Conservation (phyloP, 2,329 filamentous ascomycete species). For the Bipolaris zeicola region DNA sequence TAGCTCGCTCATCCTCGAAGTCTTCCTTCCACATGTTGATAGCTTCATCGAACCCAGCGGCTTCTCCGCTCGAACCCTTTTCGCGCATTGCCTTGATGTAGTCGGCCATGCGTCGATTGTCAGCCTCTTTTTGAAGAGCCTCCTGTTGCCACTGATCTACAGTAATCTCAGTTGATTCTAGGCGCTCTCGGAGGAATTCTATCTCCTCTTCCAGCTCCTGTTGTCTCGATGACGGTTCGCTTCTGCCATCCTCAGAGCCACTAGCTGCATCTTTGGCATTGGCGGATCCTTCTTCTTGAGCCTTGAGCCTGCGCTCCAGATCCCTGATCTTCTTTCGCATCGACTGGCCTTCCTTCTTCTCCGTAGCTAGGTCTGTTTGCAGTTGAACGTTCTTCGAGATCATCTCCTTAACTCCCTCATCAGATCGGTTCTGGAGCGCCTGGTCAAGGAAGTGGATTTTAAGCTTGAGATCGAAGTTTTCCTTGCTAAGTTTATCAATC, state of each 20-base stretch:
- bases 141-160: conserved; percentile 84
- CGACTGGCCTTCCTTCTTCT: conserved; percentile 88
- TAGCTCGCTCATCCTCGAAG: conserved; percentile 86
- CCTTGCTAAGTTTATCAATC: conserved; percentile 93
- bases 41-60: conserved; percentile 48
- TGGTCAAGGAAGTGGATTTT: conserved; percentile 76
- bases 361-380: conserved; percentile 84
- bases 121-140: conserved; percentile 76
- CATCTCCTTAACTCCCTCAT: conserved; percentile 97
- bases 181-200: conserved; percentile 78
- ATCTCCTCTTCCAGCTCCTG: conserved; percentile 83
- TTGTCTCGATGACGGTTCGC: conserved; percentile 62
- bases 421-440: conserved; percentile 87
- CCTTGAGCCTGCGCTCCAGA: conserved; percentile 76
- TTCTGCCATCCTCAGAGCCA: conserved; percentile 58
- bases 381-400: conserved; percentile 96
- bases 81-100: conserved; percentile 70
- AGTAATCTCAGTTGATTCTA: conserved; percentile 82
- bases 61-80: conserved; percentile 44
- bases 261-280: conserved; percentile 51
- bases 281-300: conserved; percentile 59
- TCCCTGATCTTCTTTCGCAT: conserved; percentile 82
- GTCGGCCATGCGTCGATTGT: conserved; percentile 85
- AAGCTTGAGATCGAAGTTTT: conserved; percentile 73
- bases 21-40: conserved; percentile 92